phyloP scores from a whole-genome alignment of 2,329 filamentous ascomycete species.

The Lecanosticta acicola region DNA sequence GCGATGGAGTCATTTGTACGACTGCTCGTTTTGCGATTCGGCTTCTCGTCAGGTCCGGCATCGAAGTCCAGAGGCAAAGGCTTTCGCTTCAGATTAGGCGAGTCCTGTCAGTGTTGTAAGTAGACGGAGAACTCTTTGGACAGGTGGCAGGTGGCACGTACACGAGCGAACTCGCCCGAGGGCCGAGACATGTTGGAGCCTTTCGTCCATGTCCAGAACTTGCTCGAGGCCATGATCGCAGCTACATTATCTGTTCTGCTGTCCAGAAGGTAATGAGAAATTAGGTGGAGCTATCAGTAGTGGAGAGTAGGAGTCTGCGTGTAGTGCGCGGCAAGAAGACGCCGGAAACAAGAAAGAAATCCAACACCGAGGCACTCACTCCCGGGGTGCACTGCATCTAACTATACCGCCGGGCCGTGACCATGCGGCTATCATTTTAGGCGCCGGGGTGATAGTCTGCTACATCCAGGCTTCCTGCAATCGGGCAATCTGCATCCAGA shows the following conservation, averaged over 20 bases:
- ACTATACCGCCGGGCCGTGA: not conserved
- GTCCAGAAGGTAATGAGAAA: no score
- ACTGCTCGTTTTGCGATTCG: slow-evolving; percentile 8
- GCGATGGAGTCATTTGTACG: slow-evolving; percentile 22
- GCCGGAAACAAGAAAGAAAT: not conserved
- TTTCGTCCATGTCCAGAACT: slow-evolving; percentile 1
- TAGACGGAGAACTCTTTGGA: slow-evolving; percentile 2
- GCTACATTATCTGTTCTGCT: not conserved
- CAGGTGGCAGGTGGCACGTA: not conserved
- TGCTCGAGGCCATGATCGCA: not conserved
- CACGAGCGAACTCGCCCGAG: not conserved
- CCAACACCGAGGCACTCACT: not conserved
- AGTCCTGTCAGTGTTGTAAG: slow-evolving; percentile 7
- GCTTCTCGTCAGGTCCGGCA: slow-evolving; percentile 3
- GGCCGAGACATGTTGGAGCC: not conserved
- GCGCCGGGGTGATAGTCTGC: not conserved
- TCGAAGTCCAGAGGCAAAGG: slow-evolving; percentile 25
- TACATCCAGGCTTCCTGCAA: not conserved
- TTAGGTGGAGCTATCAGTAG: no score
- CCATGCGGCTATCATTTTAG: not conserved
- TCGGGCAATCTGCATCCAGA: not conserved
- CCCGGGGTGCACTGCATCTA: not conserved
- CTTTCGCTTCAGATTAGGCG: slow-evolving; percentile 21
- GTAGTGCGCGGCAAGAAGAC: no score
- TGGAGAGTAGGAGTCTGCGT: no score